A percentile compares a stretch with the other conserved stretches of the same genome.
Evolutionary conservation across 2,329 filamentous ascomycete species (phyloP).

Genomic region (Arthrobotrys sinensis): DNA sequence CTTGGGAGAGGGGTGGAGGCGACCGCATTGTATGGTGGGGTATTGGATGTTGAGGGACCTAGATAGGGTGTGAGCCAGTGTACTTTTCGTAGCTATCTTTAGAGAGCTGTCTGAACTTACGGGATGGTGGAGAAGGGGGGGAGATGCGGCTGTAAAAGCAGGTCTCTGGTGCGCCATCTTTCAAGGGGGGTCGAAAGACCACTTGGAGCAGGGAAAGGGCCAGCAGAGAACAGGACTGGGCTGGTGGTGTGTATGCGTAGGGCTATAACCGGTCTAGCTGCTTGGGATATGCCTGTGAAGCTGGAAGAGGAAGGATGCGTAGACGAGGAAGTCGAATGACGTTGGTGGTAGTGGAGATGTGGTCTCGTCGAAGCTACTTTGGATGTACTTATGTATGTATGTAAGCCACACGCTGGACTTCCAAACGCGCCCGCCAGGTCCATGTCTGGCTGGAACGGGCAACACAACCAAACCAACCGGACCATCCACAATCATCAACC

Average conservation of each 20-base stretch:
- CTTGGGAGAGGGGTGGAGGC: slow-evolving; percentile 75
- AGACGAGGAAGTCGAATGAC: slow-evolving; percentile 14
- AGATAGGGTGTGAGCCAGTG: slow-evolving; percentile 71
- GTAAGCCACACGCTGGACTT: too few relatives aligned
- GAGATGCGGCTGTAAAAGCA: slow-evolving; percentile 62
- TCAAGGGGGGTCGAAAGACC: slow-evolving; percentile 24
- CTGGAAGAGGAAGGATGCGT: slow-evolving; percentile 24
- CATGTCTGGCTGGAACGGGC: neutral
- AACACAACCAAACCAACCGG: neutral
- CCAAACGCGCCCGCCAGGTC: too few relatives aligned
- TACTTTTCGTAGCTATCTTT: neutral
- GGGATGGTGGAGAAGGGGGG: slow-evolving; percentile 64
- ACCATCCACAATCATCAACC: neutral
- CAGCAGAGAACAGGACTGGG: neutral
- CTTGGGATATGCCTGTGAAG: slow-evolving; percentile 20
- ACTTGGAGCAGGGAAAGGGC: slow-evolving; percentile 5
- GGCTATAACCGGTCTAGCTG: slow-evolving; percentile 26
- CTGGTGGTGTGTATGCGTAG: slow-evolving; percentile 6
- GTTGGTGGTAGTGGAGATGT: slow-evolving; percentile 37
- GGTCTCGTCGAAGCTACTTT: slow-evolving; percentile 8
- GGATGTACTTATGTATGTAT: too few relatives aligned
- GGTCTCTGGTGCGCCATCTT: slow-evolving; percentile 62
- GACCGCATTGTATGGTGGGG: slow-evolving; percentile 98
- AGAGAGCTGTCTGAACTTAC: slow-evolving; percentile 34
- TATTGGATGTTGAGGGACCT: slow-evolving; percentile 89